Conservation (phyloP, 208 protist species). For the Leishmania arabica region DNA sequence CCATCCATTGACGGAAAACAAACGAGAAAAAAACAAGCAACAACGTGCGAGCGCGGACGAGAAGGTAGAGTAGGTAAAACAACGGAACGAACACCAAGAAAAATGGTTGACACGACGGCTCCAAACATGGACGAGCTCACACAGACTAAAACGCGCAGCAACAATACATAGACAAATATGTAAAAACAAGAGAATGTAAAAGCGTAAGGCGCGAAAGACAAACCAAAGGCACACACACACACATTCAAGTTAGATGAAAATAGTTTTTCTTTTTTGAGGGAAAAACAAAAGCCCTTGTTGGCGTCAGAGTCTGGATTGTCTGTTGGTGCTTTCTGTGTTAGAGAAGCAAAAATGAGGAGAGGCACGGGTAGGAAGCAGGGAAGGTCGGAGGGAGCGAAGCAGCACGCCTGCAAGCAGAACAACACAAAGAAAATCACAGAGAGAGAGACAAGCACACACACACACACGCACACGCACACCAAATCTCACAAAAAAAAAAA, state of each 20-base stretch:
- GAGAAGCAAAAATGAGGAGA: background rate
- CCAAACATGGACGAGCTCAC: background rate
- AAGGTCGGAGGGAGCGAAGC: background rate
- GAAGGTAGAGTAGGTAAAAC: background rate
- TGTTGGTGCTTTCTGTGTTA: background rate
- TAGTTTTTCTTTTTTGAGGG: background rate
- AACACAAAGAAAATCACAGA: background rate
- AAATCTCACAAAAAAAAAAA: slow-evolving; percentile 12
- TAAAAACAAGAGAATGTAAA: background rate
- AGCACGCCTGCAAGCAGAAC: background rate
- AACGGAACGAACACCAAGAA: background rate
- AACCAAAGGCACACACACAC: background rate
- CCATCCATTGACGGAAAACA: background rate
- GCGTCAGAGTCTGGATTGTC: background rate
- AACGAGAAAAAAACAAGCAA: background rate
- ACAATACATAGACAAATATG: background rate
- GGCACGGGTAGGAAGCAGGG: background rate
- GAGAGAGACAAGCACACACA: background rate
- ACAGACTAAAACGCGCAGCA: background rate
- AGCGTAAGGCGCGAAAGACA: background rate
- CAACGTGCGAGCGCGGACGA: background rate
- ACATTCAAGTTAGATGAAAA: background rate
- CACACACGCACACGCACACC: background rate
- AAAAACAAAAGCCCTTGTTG: background rate
- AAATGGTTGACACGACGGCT: background rate